A percentile compares a stretch with the other conserved stretches of the same genome.
Conservation (phyloP, 163 green algal species). For the Scenedesmus sp. region DNA sequence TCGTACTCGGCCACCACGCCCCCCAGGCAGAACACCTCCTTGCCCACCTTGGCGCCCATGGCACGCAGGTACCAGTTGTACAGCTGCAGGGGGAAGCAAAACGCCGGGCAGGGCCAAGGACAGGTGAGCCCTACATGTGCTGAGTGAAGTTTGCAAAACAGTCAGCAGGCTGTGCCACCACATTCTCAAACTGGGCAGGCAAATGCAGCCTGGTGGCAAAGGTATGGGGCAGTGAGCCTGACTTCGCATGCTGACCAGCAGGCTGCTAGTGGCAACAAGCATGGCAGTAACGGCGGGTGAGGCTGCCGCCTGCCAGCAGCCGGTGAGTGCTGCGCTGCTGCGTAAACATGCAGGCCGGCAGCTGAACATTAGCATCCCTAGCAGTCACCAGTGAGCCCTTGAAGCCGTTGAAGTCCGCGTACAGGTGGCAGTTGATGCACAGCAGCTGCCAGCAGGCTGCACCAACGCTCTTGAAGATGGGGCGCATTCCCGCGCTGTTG, state of each 20-base stretch:
- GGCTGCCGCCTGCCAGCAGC: too few species aligned
- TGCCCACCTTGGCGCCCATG: neutral
- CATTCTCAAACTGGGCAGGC: too few species aligned
- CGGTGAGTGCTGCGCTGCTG: too few species aligned
- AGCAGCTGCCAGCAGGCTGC: neutral
- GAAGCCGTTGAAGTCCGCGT: constrained; percentile 1
- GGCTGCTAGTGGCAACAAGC: too few species aligned
- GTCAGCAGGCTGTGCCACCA: too few species aligned
- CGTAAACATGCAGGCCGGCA: too few species aligned
- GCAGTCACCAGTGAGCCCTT: neutral
- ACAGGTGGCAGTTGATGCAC: constrained; percentile 1
- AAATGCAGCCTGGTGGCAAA: too few species aligned
- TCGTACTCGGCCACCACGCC: constrained; percentile 4
- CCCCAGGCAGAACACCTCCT: neutral
- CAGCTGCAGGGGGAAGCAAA: neutral
- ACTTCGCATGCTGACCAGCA: too few species aligned
- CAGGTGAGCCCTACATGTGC: too few species aligned
- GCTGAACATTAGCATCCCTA: neutral
- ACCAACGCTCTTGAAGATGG: neutral
- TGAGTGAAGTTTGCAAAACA: too few species aligned
- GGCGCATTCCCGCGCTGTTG: neutral
- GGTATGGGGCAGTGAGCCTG: too few species aligned
- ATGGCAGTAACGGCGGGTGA: too few species aligned
- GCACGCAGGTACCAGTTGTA: constrained; percentile 18
- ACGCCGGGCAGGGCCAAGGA: neutral